Percentiles rank a stretch among this genome's conserved stretches.
These are phyloP conservation scores for Eucalyptus cloeziana DNA, from an alignment of 345 rosid species.

Conservation along the genomic window DNA sequence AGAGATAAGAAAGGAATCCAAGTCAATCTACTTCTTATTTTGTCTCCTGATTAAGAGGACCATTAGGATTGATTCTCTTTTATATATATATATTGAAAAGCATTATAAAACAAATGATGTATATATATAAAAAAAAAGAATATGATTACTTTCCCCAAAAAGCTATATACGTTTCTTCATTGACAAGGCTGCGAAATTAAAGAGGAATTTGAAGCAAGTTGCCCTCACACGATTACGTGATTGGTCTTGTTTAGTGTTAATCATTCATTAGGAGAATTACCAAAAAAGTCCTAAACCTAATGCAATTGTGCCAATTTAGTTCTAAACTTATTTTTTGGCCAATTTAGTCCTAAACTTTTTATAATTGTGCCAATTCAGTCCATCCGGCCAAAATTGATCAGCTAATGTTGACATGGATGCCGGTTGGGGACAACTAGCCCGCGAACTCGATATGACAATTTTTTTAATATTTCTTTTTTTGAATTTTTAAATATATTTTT, in stretches of 20 bases:
- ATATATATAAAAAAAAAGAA: too few relatives aligned
- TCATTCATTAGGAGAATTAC: too few relatives aligned
- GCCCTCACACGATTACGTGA: accelerated
- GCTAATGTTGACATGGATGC: accelerated
- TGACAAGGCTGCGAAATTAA: accelerated
- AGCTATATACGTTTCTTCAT: neutral
- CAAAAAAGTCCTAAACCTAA: accelerated
- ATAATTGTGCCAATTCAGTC: accelerated
- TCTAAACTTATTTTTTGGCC: accelerated
- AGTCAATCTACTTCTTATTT: too few relatives aligned
- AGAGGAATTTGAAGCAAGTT: neutral
- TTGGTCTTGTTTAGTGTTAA: neutral
- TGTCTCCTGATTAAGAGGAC: too few relatives aligned
- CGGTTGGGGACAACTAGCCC: accelerated
- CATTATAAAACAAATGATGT: neutral
- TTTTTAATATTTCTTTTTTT: too few relatives aligned
- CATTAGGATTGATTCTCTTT: too few relatives aligned
- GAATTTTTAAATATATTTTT: too few relatives aligned
- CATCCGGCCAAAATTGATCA: accelerated
- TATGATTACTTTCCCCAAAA: neutral
- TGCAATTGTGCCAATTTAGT: accelerated
- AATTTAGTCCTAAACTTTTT: too few relatives aligned
- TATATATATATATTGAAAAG: too few relatives aligned
- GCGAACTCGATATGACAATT: accelerated
- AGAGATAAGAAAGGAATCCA: too few relatives aligned